Evolutionary conservation across 179 eudicot genomes (phyloP).

Genomic region (Spergularia azorica): DNA sequence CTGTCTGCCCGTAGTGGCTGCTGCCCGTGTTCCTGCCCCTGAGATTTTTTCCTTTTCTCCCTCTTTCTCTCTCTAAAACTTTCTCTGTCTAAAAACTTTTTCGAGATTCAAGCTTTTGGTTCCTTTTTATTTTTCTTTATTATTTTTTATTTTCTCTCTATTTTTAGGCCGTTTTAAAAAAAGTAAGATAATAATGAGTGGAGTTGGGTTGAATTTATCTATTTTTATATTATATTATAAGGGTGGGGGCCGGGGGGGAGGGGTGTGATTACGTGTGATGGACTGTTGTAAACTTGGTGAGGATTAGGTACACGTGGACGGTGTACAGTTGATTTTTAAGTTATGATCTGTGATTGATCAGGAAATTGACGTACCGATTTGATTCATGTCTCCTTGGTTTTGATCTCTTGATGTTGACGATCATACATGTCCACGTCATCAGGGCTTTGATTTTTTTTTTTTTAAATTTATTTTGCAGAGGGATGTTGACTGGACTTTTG

Average conservation of each 20-base stretch:
- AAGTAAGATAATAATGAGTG: background rate
- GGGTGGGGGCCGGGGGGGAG: no score
- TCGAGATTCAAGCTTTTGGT: background rate
- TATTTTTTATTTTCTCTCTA: slow-evolving; percentile 12
- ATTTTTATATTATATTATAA: background rate
- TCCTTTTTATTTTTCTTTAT: background rate
- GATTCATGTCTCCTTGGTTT: no score
- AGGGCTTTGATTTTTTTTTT: no score
- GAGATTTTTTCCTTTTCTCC: background rate
- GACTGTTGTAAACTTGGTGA: background rate
- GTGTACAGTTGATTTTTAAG: background rate
- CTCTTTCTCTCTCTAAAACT: background rate
- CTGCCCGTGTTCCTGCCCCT: slow-evolving; percentile 5
- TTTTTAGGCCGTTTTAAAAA: slow-evolving; percentile 5
- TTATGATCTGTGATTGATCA: background rate
- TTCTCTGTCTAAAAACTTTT: background rate
- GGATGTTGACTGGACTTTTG: no score
- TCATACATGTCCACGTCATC: no score
- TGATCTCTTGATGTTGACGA: no score
- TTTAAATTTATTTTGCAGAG: no score
- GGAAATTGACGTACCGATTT: no score
- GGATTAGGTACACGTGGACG: background rate
- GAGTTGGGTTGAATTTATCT: background rate
- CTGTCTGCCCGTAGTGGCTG: no score
- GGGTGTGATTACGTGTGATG: background rate